A percentile compares a stretch with the other conserved stretches of the same genome.
Evolutionary conservation across 345 rosid genomes (phyloP).

Genomic region (Lepidium africanum): DNA sequence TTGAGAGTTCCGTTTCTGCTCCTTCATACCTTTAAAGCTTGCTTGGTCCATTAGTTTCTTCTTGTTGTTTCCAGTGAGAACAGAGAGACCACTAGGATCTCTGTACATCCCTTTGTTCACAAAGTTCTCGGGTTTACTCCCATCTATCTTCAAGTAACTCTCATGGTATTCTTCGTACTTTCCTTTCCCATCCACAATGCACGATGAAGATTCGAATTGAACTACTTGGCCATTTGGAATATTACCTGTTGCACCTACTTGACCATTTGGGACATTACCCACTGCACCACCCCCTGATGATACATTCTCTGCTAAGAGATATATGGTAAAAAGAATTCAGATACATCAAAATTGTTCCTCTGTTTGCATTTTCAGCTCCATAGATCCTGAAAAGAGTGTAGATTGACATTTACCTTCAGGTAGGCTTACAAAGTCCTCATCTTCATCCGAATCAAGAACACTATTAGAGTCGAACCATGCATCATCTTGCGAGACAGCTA

Average conservation of each 20-base stretch:
- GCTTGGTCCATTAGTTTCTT: constrained; percentile 37
- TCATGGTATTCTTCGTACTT: constrained; percentile 53
- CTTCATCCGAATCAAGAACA: constrained; percentile 69
- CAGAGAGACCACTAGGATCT: constrained; percentile 25
- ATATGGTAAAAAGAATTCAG: neutral
- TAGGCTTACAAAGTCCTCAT: constrained; percentile 55
- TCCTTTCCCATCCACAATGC: constrained; percentile 38
- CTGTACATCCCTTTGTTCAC: constrained; percentile 20
- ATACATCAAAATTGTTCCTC: neutral
- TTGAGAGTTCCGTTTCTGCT: constrained; percentile 32
- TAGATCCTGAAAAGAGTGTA: neutral
- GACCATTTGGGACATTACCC: constrained; percentile 32
- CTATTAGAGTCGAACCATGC: constrained; percentile 76
- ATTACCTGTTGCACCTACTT: constrained; percentile 28
- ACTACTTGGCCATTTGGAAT: constrained; percentile 39
- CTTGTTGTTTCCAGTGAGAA: constrained; percentile 23
- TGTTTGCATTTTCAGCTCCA: neutral
- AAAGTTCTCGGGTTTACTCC: constrained; percentile 27
- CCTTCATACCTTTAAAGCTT: constrained; percentile 36
- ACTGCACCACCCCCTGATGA: constrained; percentile 27
- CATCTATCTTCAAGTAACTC: constrained; percentile 51
- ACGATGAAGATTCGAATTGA: constrained; percentile 44
- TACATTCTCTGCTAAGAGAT: constrained; percentile 34
- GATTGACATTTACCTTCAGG: constrained; percentile 34
- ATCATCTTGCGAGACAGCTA: constrained; percentile 66